Conservation (phyloP, 176 grass and related monocot species). For the Tuctoria greenei region DNA sequence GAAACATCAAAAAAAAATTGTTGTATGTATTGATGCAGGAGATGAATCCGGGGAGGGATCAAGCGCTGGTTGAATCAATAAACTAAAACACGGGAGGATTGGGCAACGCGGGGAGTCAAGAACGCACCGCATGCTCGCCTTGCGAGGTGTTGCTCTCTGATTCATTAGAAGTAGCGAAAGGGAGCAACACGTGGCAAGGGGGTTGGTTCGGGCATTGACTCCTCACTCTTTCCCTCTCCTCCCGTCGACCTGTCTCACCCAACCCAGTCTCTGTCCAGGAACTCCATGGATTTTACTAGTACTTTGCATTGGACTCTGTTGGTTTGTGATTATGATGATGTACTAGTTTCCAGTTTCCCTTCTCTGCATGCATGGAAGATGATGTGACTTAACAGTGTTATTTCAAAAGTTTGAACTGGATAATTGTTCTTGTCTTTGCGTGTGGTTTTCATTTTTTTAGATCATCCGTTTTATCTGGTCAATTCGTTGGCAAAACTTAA, state of each 20-base stretch:
- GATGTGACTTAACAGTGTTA: neutral
- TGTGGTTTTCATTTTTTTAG: neutral
- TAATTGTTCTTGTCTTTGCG: neutral
- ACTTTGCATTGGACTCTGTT: neutral
- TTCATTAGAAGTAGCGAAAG: neutral
- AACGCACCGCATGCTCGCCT: conserved; percentile 92
- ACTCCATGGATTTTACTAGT: neutral
- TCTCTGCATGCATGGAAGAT: neutral
- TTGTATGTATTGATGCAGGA: conserved; percentile 5
- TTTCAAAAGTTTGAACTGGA: neutral
- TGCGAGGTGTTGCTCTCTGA: conserved; percentile 21
- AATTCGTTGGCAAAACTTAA: neutral
- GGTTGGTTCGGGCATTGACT: conserved; percentile 99
- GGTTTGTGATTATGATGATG: neutral
- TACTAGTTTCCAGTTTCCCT: neutral
- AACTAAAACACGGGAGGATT: conserved; percentile 4
- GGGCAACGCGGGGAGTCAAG: conserved; percentile 81
- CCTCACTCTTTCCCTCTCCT: conserved; percentile 11
- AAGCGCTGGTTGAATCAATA: conserved; percentile 30
- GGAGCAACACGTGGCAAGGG: conserved; percentile 67
- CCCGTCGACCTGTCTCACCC: conserved; percentile 19
- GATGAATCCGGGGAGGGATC: conserved; percentile 31
- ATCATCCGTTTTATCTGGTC: too few relatives aligned
- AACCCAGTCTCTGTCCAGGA: conserved; percentile 32
- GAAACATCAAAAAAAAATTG: too few relatives aligned